Evolutionary conservation across 2,329 filamentous ascomycete genomes (phyloP), one percentile per base, ranked within the genome.

Genomic region (Colletotrichum acutatum): DNA sequence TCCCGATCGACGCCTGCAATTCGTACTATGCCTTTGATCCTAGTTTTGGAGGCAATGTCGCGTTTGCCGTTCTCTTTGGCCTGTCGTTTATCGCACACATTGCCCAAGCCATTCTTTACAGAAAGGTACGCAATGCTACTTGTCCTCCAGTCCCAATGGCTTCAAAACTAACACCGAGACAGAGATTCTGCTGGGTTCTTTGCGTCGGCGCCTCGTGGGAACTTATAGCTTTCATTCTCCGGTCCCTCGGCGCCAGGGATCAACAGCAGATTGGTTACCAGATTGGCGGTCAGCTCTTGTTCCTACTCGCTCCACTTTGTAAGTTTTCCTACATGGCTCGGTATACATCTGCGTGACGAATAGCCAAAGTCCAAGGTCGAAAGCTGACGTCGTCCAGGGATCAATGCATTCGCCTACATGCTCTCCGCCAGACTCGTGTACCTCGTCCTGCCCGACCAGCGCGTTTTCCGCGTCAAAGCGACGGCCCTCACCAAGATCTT

Each of bases 341-440:
- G 6, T 34, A 2, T 37, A 24, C 0, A 32, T 52, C 37, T 42
- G 37, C 14, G 34, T 14, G n/a, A 4, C 3, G 14, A 61, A 46
- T 14, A 28, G 2, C 12, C 37, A 16, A 42, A 7, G 37, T 42
- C 37, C 37, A 42, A 42, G 14, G 5, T 42, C 5, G 37, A 24
- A 42, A 61, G 42, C 32, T 62, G 34, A 74, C 34, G 1, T 37
- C 11, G 5, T 1, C 8, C 9, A 82, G 83, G 81, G 84, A 82
- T 85, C 75, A 85, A 85, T 66, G 83, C 82, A 7, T 86, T 85
- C 60, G 81, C 79, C 4, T 86, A 86, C 78, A 86, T 86, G 84
- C 82, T 81, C 3, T 80, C 85, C 52, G 82, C 84, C 0, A 80
- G 83, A 37, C 78, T 84, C 74, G 77, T 85, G 5, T 81, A 82